Evolutionary conservation across 768 basidiomycete species (phyloP).

Genomic region (Lactarius deliciosus): DNA sequence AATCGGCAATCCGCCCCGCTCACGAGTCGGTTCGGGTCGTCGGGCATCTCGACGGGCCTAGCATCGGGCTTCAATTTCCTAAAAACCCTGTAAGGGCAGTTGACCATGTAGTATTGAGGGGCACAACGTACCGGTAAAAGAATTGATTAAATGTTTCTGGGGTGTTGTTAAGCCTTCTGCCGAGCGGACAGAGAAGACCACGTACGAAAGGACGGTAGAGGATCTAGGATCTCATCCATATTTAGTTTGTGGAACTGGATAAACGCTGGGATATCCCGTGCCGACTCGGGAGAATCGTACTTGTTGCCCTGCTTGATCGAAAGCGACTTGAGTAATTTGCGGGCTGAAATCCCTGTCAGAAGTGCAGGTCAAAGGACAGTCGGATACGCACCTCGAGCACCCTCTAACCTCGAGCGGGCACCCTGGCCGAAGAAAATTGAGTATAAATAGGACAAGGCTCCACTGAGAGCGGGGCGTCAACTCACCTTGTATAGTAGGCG

Average conservation of each 20-base stretch:
- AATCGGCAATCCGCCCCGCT: constrained; percentile 95
- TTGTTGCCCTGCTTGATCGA: constrained; percentile 94
- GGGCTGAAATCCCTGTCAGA: constrained; percentile 46
- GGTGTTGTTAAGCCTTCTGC: background rate
- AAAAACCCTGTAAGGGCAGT: constrained; percentile 26
- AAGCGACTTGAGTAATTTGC: constrained; percentile 80
- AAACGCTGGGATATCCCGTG: constrained; percentile 79
- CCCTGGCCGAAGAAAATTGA: constrained; percentile 47
- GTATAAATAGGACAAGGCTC: constrained; percentile 5
- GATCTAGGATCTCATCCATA: constrained; percentile 78
- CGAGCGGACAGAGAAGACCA: background rate
- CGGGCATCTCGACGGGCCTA: constrained; percentile 68
- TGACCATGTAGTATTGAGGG: background rate
- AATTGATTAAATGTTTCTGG: constrained; percentile 91
- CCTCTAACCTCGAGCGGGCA: constrained; percentile 85
- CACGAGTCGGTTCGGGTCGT: constrained; percentile 77
- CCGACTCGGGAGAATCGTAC: constrained; percentile 85
- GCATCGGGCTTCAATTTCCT: constrained; percentile 86
- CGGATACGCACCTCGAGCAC: constrained; percentile 62
- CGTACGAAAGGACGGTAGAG: constrained; percentile 79
- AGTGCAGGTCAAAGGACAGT: constrained; percentile 4
- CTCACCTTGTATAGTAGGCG: constrained; percentile 80
- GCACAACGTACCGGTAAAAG: constrained; percentile 62
- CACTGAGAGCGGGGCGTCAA: background rate
- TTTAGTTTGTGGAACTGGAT: constrained; percentile 89